These are phyloP conservation scores for Paramecium octaurelia DNA, from an alignment of 73 alveolate genomes.

Conservation along the genomic window DNA sequence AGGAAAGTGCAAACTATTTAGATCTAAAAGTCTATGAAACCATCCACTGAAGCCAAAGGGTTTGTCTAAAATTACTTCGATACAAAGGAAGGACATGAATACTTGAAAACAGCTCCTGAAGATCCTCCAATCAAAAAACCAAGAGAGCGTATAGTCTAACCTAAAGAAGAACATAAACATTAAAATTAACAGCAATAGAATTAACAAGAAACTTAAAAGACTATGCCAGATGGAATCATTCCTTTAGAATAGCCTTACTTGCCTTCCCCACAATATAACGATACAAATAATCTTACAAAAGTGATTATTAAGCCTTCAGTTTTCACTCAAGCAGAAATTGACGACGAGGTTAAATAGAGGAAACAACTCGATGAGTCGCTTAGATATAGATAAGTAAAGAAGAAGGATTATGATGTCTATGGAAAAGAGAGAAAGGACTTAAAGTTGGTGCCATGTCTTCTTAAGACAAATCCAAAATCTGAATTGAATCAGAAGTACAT, in stretches of 20 bases:
- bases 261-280: slow-evolving; percentile 24
- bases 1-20: slow-evolving; percentile 1
- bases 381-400: slow-evolving; percentile 63
- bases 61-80: slow-evolving; percentile 57
- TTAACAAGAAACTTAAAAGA: background rate
- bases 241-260: background rate
- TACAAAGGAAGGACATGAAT: slow-evolving; percentile 51
- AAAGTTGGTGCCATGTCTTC: slow-evolving; percentile 65
- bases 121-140: slow-evolving; percentile 19
- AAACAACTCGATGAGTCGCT: slow-evolving; percentile 54
- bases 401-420: slow-evolving; percentile 76
- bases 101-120: slow-evolving; percentile 32
- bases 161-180: background rate
- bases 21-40: background rate
- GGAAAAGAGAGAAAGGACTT: slow-evolving; percentile 77
- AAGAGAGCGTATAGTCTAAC: background rate
- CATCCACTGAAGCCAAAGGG: background rate
- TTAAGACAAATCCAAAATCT: slow-evolving; percentile 77
- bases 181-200: background rate
- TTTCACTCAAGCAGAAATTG: slow-evolving; percentile 57
- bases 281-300: background rate
- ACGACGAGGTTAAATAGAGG: slow-evolving; percentile 61
- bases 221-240: background rate
- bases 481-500: slow-evolving; percentile 94
- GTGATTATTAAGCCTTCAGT: slow-evolving; percentile 54